Evolutionary conservation across 768 basidiomycete genomes (phyloP), one percentile per base, ranked within the genome.

Genomic region (Agrocybe chaxingu): DNA sequence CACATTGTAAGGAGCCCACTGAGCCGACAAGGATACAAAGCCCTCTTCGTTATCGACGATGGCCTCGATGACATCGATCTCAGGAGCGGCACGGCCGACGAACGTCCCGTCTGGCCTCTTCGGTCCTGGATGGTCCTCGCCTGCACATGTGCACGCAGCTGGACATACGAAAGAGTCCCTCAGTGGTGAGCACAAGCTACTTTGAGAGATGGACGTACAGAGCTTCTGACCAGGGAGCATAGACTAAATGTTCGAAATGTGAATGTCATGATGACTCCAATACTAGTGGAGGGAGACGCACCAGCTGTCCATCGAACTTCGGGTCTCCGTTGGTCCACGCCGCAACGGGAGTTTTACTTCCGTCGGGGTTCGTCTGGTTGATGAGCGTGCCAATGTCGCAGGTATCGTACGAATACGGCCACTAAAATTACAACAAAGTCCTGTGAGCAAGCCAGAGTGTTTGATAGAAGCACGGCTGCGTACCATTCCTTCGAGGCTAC

Each of bases 321-420:
- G 72, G 71, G 48, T 79, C 77, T 10, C 76, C 76, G 3, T 71
- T 67, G 32, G 66, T 58, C 36, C 54, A 77, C 1, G 81, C 77
- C 13, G 76, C 74, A 3, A 70, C 55, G 12, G 87, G 88, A 2
- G 33, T 77, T 29, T 53, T 55, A 7, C 62, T 67, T n/a, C 81
- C 88, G 34, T 32, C 36, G 48, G 86, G 81, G 57, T 81, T 65
- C 5, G 86, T 81, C 65, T 96, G 94, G 63, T 92, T 93, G 8
- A 80, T 72, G 2, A 88, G 67, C 0, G 91, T 93, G 1, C 92
- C 92, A 6, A 90, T 78, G 60, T 93, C 92, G 61, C 92, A 92
- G 2, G 81, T 65, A 49, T 87, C 83, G 58, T 87, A 87, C 4
- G 77, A 76, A 61, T 85, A 87, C 7, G 87, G 86, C 85, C 85